A percentile compares a stretch with the other conserved stretches of the same genome.
Conservation (phyloP, 139 green algal genomes). For the Closterium sp. region DNA sequence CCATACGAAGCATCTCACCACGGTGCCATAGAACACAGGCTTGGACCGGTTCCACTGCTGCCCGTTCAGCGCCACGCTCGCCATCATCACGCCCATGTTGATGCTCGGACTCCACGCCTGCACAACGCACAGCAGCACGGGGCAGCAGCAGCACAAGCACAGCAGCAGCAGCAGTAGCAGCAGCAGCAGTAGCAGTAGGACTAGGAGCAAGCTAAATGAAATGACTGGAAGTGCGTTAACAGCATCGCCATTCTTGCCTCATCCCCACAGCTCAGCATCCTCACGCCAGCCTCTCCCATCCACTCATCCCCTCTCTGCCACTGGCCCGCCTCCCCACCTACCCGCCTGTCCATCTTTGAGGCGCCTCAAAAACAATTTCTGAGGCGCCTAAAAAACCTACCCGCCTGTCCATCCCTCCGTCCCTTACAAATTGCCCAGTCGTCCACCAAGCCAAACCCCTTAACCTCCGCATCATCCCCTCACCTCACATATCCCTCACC, state of each 20-base stretch:
- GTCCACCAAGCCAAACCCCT: neutral
- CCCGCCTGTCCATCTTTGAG: neutral
- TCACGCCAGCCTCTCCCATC: neutral
- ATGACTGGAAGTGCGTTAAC: neutral
- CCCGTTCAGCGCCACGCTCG: slow-evolving; percentile 16
- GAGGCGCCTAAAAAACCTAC: too few species aligned
- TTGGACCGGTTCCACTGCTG: slow-evolving; percentile 10
- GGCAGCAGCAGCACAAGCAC: neutral
- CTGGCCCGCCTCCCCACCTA: neutral
- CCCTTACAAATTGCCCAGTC: neutral
- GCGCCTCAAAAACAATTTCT: too few species aligned
- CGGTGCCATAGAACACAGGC: slow-evolving; percentile 21
- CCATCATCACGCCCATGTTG: slow-evolving; percentile 21
- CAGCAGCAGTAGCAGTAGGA: neutral
- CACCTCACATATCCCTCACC: too few species aligned
- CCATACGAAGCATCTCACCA: neutral
- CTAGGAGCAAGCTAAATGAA: neutral
- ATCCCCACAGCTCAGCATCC: neutral
- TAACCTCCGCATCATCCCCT: neutral
- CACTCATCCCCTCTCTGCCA: neutral
- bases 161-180: neutral
- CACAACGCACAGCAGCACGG: neutral
- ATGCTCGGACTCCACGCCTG: slow-evolving; percentile 20
- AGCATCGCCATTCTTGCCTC: neutral
- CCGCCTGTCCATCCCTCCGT: neutral